These are phyloP conservation scores for Tetrahymena thermophila DNA, from an alignment of 73 alveolate species.

Conservation along the genomic window DNA sequence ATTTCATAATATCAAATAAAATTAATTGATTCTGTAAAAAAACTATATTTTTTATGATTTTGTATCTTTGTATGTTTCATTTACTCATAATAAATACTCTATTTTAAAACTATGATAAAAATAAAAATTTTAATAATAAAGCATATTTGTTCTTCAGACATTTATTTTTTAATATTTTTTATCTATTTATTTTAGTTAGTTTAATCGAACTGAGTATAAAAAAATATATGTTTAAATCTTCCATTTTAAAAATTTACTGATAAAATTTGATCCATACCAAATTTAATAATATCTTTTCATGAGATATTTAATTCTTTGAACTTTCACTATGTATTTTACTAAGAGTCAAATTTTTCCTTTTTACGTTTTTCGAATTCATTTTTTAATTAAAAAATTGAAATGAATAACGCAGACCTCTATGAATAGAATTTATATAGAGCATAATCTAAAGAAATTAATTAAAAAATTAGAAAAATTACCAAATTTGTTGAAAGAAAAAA, in stretches of 20 bases:
- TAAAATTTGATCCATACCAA: neutral
- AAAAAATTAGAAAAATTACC: neutral
- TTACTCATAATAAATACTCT: neutral
- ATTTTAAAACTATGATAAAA: too few species aligned
- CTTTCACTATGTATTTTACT: neutral
- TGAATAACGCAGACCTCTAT: neutral
- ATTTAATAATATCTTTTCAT: too few species aligned
- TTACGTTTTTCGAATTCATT: neutral
- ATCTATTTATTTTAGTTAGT: neutral
- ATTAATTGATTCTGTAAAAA: neutral
- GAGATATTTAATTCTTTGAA: neutral
- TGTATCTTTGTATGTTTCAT: neutral
- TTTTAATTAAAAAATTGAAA: neutral
- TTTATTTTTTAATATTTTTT: too few species aligned
- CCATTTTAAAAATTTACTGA: neutral
- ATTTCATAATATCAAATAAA: neutral
- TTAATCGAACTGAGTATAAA: too few species aligned
- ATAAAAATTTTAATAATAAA: too few species aligned
- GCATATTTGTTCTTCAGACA: too few species aligned
- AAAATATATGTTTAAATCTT: too few species aligned
- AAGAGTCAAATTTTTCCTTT: neutral
- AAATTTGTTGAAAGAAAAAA: neutral
- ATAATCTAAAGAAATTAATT: neutral
- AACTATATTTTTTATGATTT: too few species aligned
- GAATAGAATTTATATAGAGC: neutral